phyloP scores from a whole-genome alignment of 805 yeast species.

The Lachancea fermentati region DNA sequence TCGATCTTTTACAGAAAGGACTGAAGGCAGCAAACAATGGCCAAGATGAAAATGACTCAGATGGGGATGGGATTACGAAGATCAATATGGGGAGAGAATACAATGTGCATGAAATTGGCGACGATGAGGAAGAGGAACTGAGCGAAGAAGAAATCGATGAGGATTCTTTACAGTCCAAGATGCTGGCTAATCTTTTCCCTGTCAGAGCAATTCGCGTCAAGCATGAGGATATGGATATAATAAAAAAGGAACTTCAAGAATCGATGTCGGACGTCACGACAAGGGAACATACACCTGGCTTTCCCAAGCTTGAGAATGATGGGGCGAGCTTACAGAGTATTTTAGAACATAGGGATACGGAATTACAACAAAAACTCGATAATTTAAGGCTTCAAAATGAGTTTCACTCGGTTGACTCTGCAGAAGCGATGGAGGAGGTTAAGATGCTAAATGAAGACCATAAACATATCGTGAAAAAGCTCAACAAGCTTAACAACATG shows the following conservation, averaged over 20 bases:
- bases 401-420: constrained; percentile 27
- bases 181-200: constrained; percentile 47
- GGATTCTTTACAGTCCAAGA: constrained; percentile 21
- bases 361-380: constrained; percentile 28
- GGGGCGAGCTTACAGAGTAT: constrained; percentile 14
- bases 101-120: constrained; percentile 30
- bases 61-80: constrained; percentile 29
- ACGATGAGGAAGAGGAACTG: constrained; percentile 15
- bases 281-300: constrained; percentile 27
- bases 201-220: constrained; percentile 59
- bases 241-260: constrained; percentile 30
- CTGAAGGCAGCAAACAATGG: constrained; percentile 22
- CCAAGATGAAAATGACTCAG: constrained; percentile 32
- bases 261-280: constrained; percentile 22
- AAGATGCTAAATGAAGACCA: constrained; percentile 37
- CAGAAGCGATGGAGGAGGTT: constrained; percentile 35
- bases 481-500: constrained; percentile 28
- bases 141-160: constrained; percentile 24
- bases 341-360: constrained; percentile 21
- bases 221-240: constrained; percentile 35
- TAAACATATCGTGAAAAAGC: constrained; percentile 29
- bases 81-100: constrained; percentile 64
- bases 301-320: constrained; percentile 21
- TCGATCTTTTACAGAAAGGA: constrained; percentile 23
- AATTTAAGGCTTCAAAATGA: constrained; percentile 25